phyloP scores from a whole-genome alignment of 2,329 filamentous ascomycete genomes.

The Sporothrix brasiliensis region DNA sequence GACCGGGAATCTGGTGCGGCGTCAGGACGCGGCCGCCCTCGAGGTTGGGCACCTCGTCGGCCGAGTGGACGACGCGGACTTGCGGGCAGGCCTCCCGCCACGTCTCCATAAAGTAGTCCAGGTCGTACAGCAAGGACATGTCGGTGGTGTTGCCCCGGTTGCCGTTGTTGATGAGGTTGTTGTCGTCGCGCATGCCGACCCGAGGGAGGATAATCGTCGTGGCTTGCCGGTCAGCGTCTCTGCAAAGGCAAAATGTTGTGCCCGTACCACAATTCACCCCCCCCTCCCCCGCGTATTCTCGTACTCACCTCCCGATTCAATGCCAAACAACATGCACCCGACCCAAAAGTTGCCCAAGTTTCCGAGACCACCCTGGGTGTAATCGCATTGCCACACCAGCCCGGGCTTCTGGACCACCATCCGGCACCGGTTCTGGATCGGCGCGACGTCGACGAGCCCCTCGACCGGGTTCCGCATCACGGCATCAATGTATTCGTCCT shows the following conservation, averaged over 20 bases:
- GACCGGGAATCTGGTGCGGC: background rate
- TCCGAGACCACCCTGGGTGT: constrained; percentile 45
- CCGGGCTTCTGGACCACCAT: constrained; percentile 41
- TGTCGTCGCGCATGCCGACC: constrained; percentile 36
- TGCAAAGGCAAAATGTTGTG: background rate
- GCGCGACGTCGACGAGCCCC: constrained; percentile 34
- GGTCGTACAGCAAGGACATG: constrained; percentile 31
- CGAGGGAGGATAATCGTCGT: constrained; percentile 36
- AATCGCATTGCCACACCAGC: constrained; percentile 45
- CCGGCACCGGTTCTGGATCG: constrained; percentile 38
- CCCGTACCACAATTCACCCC: background rate
- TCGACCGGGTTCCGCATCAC: constrained; percentile 35
- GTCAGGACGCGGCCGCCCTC: background rate
- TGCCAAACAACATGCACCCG: constrained; percentile 45
- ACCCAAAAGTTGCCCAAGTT: constrained; percentile 45
- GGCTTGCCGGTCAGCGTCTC: background rate
- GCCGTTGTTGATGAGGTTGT: constrained; percentile 33
- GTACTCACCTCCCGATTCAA: constrained; percentile 38
- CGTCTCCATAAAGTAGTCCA: constrained; percentile 29
- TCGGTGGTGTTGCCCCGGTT: constrained; percentile 26
- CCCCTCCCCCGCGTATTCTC: background rate
- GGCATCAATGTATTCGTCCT: constrained; percentile 34
- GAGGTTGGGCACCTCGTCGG: constrained; percentile 28
- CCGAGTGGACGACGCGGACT: constrained; percentile 31
- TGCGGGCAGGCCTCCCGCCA: constrained; percentile 35